Evolutionary conservation across 257 asterid species (phyloP).

Genomic region (Petunia secreta): DNA sequence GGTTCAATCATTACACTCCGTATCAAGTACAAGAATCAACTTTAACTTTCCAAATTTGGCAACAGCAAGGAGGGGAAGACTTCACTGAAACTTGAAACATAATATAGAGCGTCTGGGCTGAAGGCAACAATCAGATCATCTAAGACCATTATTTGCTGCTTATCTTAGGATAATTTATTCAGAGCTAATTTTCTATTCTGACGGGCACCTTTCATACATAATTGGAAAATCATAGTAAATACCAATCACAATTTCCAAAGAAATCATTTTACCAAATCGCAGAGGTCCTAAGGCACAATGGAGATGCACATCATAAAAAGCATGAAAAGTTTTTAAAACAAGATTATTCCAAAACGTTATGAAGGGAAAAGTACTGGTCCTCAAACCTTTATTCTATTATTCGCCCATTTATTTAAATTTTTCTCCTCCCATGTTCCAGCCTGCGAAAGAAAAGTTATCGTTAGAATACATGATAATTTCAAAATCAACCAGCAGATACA

Average conservation of each 20-base stretch:
- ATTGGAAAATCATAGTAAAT: neutral
- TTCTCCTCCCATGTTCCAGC: conserved; percentile 68
- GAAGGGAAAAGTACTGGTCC: neutral
- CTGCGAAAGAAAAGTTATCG: conserved; percentile 35
- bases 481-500: neutral
- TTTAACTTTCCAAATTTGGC: neutral
- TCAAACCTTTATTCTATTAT: conserved; percentile 49
- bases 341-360: neutral
- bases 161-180: conserved; percentile 17
- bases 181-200: neutral
- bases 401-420: conserved; percentile 53
- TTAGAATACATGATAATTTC: neutral
- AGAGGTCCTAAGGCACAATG: neutral
- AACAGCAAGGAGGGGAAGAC: conserved; percentile 11
- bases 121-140: conserved; percentile 14
- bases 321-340: neutral
- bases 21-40: neutral
- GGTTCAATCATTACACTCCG: neutral
- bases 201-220: neutral
- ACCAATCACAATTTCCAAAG: neutral
- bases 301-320: neutral
- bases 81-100: neutral
- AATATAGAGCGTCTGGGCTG: neutral
- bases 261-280: neutral
- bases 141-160: neutral